Evolutionary conservation across 2,329 filamentous ascomycete genomes (phyloP).

Genomic region (Rhinocladiella mackenziei): DNA sequence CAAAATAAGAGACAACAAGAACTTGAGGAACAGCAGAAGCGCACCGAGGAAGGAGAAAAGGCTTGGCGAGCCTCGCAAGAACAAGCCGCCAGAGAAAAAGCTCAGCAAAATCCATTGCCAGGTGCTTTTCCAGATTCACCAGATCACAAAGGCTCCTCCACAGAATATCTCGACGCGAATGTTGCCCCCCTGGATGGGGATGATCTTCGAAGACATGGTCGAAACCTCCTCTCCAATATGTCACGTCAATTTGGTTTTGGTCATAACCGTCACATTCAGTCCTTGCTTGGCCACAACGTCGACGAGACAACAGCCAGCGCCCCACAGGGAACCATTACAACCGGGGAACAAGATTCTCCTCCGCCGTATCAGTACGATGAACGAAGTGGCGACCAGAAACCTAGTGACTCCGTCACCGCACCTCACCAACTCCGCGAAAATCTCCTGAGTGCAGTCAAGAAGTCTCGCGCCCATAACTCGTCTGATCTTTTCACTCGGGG

Average conservation of each 20-base stretch:
- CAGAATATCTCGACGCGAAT: slow-evolving; percentile 25
- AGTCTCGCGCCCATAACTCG: slow-evolving; percentile 73
- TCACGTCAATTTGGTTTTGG: slow-evolving; percentile 64
- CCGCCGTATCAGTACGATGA: slow-evolving; percentile 39
- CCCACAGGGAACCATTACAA: slow-evolving; percentile 14
- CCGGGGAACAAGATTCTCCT: slow-evolving; percentile 32
- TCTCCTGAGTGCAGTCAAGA: slow-evolving; percentile 71
- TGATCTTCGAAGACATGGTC: slow-evolving; percentile 44
- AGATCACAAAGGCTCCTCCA: slow-evolving; percentile 32
- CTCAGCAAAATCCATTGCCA: slow-evolving; percentile 56
- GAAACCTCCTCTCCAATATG: slow-evolving; percentile 64
- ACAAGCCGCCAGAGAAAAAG: slow-evolving; percentile 34
- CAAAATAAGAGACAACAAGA: slow-evolving; percentile 75
- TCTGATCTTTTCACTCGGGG: slow-evolving; percentile 69
- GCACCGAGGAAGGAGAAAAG: slow-evolving; percentile 58
- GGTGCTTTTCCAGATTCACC: slow-evolving; percentile 69
- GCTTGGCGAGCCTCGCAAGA: slow-evolving; percentile 44
- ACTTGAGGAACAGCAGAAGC: slow-evolving; percentile 66
- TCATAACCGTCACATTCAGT: slow-evolving; percentile 32
- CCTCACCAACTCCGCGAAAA: slow-evolving; percentile 45
- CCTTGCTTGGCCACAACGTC: slow-evolving; percentile 33
- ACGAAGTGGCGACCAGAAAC: slow-evolving; percentile 22
- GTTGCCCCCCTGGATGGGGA: slow-evolving; percentile 23
- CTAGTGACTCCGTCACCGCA: slow-evolving; percentile 36
- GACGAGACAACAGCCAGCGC: neutral